Conservation (phyloP, 305 asterid species). For the Coffea humblotiana region DNA sequence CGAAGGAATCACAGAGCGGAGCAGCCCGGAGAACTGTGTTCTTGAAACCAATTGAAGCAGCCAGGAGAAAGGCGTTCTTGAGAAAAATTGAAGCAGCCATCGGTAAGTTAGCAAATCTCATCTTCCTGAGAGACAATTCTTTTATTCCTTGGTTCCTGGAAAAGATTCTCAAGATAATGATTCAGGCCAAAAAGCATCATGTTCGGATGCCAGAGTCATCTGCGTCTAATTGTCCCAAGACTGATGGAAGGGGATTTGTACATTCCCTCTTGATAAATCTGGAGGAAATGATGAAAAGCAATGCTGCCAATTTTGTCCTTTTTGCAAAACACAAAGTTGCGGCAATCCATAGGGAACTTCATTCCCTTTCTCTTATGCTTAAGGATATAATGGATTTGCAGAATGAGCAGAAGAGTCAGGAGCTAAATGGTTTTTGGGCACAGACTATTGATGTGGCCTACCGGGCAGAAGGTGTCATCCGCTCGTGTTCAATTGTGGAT, state of each 20-base stretch:
- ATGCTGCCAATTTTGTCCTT: background rate
- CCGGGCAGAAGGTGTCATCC: constrained; percentile 12
- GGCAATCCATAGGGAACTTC: constrained; percentile 4
- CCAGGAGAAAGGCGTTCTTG: background rate
- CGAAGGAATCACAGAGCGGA: background rate
- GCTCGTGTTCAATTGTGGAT: background rate
- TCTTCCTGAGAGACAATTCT: too few species aligned
- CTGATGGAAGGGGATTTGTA: background rate
- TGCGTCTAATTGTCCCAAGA: background rate
- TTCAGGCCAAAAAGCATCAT: background rate
- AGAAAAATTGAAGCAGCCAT: background rate
- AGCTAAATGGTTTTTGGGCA: background rate
- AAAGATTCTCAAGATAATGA: background rate
- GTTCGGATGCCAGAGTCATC: background rate
- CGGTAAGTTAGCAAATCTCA: background rate
- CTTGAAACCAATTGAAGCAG: background rate
- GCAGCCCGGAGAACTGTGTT: too few species aligned
- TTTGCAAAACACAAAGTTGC: background rate
- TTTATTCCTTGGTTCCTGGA: too few species aligned
- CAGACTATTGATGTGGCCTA: constrained; percentile 8
- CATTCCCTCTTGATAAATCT: background rate
- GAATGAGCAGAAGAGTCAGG: background rate
- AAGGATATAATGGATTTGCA: background rate
- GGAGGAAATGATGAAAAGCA: background rate
- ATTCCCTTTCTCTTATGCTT: constrained; percentile 2